phyloP scores from a whole-genome alignment of 345 rosid genomes.

The Moringa oleifera region DNA sequence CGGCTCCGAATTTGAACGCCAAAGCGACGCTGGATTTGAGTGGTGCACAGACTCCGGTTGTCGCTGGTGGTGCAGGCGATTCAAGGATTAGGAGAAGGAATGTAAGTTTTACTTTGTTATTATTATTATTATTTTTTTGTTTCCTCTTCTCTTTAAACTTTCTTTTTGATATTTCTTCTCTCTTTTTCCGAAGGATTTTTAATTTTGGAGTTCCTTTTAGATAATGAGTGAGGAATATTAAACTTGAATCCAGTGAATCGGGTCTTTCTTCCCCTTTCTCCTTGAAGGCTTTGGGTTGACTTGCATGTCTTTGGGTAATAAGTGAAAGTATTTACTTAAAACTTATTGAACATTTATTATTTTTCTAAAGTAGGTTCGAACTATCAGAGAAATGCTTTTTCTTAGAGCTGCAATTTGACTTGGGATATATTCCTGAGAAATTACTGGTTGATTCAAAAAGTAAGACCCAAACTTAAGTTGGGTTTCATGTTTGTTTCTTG shows the following conservation, averaged over 20 bases:
- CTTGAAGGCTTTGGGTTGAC: neutral
- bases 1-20: constrained; percentile 24
- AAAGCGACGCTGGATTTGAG: constrained; percentile 33
- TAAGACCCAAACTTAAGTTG: too few species aligned
- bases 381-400: too few species aligned
- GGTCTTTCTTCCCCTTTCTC: too few species aligned
- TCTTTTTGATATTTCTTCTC: neutral
- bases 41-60: constrained; percentile 14
- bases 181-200: neutral
- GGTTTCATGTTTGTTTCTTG: too few species aligned
- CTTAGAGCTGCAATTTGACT: too few species aligned
- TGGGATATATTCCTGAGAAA: too few species aligned
- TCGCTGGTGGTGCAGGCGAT: constrained; percentile 19
- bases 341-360: neutral
- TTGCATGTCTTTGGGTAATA: neutral
- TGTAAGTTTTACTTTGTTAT: too few species aligned
- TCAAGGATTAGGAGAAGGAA: constrained; percentile 46
- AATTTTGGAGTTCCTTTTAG: neutral
- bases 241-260: too few species aligned
- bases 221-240: too few species aligned
- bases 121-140: neutral
- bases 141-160: neutral
- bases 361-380: too few species aligned
- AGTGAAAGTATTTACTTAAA: too few species aligned
- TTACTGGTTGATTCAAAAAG: too few species aligned